Percentiles rank a stretch among this genome's conserved stretches.
Evolutionary conservation across 441 rosid genomes (phyloP).

Genomic region (Erodium texanum): DNA sequence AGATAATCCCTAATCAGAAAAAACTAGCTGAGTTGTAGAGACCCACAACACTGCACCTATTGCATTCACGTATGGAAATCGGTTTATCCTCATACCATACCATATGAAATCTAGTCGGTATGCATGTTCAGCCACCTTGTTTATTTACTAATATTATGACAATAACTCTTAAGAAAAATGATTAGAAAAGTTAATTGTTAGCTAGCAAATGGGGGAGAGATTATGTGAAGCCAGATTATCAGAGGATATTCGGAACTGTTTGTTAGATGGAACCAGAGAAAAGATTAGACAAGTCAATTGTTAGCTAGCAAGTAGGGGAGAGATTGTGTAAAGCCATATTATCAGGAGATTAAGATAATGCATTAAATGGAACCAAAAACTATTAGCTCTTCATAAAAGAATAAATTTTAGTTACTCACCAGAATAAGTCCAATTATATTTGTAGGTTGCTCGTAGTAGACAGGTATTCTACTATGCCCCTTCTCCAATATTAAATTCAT

Average conservation of each 20-base stretch:
- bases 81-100: not conserved
- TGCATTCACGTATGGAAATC: not conserved
- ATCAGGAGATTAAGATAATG: not conserved
- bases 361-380: too few species aligned
- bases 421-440: conserved; percentile 80
- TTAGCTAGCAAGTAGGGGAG: not conserved
- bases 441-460: conserved; percentile 63
- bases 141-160: not conserved
- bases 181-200: too few species aligned
- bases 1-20: not conserved
- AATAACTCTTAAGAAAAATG: too few species aligned
- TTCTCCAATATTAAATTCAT: conserved; percentile 75
- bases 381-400: not conserved
- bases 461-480: conserved; percentile 96
- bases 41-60: not conserved
- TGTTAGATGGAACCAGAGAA: too few species aligned
- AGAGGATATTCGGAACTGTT: too few species aligned
- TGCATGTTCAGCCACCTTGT: not conserved
- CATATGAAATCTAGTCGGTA: not conserved
- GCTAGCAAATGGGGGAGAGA: too few species aligned
- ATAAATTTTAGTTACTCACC: conserved; percentile 27
- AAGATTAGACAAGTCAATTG: too few species aligned
- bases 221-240: too few species aligned
- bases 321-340: not conserved
- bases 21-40: conserved; percentile 1